Evolutionary conservation across 1,139 yeast species (phyloP), one percentile per base, ranked within the genome.

Genomic region (Yamadazyma mexicana): DNA sequence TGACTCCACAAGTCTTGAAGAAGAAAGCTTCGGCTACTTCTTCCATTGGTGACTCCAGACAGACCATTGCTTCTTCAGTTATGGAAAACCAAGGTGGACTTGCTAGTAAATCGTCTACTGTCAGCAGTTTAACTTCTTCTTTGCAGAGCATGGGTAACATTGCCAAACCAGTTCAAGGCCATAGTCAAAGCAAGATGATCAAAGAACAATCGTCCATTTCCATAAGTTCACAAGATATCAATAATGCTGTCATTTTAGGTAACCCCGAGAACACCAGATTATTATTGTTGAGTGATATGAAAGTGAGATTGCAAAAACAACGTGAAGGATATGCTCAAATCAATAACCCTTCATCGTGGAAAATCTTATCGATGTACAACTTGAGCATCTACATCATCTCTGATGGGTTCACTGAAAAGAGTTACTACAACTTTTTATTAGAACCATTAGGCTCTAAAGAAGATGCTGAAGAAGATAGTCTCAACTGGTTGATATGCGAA

Each of bases 271-370:
- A 48, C 31, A 37, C 42, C 15, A 61, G 45, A 27, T 37, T 48
- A 30, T 43, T 60, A 12, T 48, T 59, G 18, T 55, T 64, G 40
- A 58, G 59, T 38, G 52, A 52, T 23, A 63, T 67, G 64, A 65
- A 64, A 5, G 55, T 71, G 18, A 59, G 75, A 41, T 56, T 72
- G 26, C 77, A 71, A 45, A 58, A 58, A 42, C 73, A 69, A 43
- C 45, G 64, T 40, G 69, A 63, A 29, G 52, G 62, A 1, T 59
- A 61, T 38, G 59, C 57, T 2, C 54, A 52, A 20, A 55, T 68
- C 22, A 59, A 61, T 34, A 57, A 55, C 37, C 66, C 71, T 15
- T 67, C 75, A 2, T 65, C 75, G 2, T 72, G 77, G 77, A 60
- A 67, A 37, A 66, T 69, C 11, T 48, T 72, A 31, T 59, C 73